A percentile compares a stretch with the other conserved stretches of the same genome.
These are phyloP conservation scores for Sugiyamaella smithiae DNA, from an alignment of 805 yeast genomes.

Conservation along the genomic window DNA sequence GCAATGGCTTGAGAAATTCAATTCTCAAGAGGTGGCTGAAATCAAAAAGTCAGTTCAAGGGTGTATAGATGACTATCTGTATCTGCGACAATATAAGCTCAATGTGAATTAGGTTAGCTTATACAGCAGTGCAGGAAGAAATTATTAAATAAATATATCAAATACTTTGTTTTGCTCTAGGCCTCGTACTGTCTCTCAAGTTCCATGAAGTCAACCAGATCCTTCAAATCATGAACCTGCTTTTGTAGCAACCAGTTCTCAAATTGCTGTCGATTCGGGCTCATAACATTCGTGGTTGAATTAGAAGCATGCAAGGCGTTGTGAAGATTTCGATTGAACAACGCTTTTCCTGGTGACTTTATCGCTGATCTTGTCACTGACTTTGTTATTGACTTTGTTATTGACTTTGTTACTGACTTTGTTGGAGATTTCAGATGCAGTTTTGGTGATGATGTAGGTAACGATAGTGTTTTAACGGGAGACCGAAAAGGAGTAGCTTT, in stretches of 20 bases:
- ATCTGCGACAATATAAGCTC: slow-evolving; percentile 22
- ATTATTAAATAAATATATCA: not conserved
- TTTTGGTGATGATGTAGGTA: not conserved
- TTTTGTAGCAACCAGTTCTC: slow-evolving; percentile 13
- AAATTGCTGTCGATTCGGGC: not conserved
- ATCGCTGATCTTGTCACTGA: not conserved
- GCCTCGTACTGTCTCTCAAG: slow-evolving; percentile 19
- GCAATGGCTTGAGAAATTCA: slow-evolving; percentile 22
- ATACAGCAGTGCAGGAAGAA: not conserved
- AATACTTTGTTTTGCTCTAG: no score
- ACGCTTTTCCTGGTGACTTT: no score
- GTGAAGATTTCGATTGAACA: not conserved
- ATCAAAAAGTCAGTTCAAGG: slow-evolving; percentile 23
- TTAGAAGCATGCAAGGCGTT: not conserved
- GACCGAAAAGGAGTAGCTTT: not conserved
- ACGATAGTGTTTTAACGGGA: not conserved
- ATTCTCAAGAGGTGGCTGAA: slow-evolving; percentile 15
- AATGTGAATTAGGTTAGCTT: slow-evolving; percentile 1
- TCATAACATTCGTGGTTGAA: not conserved
- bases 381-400: not conserved
- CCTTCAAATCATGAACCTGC: slow-evolving; percentile 14
- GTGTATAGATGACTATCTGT: slow-evolving; percentile 25
- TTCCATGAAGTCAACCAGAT: slow-evolving; percentile 22
- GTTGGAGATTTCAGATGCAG: not conserved
- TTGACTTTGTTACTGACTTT: not conserved